Percentiles rank a stretch among this genome's conserved stretches.
phyloP scores from a whole-genome alignment of 139 green algal genomes.

The Chlorella vulgaris region DNA sequence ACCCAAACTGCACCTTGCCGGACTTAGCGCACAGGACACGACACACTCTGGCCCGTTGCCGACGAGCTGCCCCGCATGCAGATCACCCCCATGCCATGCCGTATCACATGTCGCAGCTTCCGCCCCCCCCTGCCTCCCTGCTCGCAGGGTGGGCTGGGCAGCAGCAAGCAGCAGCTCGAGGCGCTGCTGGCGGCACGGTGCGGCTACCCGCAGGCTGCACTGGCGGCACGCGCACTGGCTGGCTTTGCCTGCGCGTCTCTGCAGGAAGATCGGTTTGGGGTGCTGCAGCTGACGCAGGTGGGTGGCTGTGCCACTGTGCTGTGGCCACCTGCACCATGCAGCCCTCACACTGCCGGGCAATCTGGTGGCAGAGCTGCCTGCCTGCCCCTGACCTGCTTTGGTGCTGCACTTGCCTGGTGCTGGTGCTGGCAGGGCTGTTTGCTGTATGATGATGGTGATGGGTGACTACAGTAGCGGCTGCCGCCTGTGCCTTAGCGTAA shows the following conservation, averaged over 20 bases:
- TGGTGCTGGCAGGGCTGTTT: too few species aligned
- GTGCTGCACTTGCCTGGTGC: too few species aligned
- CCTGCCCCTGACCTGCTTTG: too few species aligned
- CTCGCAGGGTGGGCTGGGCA: conserved; percentile 1
- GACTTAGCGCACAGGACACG: too few species aligned
- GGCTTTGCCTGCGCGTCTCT: conserved; percentile 24
- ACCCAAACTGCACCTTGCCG: too few species aligned
- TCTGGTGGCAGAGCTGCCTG: too few species aligned
- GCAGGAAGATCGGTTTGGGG: conserved; percentile 38
- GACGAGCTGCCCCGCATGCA: background rate
- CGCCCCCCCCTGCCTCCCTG: background rate
- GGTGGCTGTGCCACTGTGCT: background rate
- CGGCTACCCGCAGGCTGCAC: conserved; percentile 12
- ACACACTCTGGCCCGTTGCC: background rate
- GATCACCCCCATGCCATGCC: too few species aligned
- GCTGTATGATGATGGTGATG: too few species aligned
- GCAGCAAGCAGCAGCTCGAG: conserved; percentile 5
- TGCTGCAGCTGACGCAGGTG: conserved; percentile 41
- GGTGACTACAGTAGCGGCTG: too few species aligned
- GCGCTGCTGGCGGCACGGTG: conserved; percentile 14
- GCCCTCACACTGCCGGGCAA: too few species aligned
- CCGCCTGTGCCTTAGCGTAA: too few species aligned
- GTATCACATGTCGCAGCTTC: too few species aligned
- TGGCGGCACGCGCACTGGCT: conserved; percentile 23
- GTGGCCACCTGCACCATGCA: background rate